These are phyloP conservation scores for Daldinia eschscholtzii DNA, from an alignment of 2,329 filamentous ascomycete species.

Conservation along the genomic window DNA sequence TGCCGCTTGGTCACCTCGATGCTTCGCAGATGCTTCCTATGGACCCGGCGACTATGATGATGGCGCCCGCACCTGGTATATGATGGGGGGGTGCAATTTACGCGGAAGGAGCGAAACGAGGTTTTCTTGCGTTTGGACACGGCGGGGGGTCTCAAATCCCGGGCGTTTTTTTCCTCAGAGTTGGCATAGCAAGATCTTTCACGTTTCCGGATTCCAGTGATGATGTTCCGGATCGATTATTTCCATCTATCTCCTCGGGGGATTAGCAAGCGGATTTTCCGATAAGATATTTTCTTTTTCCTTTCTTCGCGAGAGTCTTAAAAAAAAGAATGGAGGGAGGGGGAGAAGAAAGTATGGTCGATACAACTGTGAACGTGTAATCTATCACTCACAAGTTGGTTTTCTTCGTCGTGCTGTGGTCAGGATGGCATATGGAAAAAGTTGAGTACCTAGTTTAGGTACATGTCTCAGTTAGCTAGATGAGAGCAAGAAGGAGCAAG, in stretches of 20 bases:
- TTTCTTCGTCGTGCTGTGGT: not conserved
- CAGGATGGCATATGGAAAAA: not conserved
- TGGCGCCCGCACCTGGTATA: constrained; percentile 11
- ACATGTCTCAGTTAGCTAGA: not conserved
- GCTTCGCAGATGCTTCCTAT: constrained; percentile 45
- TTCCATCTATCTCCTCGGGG: not conserved
- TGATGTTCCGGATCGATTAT: constrained; percentile 2
- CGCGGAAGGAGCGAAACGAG: not conserved
- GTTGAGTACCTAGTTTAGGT: no score
- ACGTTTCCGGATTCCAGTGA: not conserved
- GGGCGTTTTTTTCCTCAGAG: constrained; percentile 10
- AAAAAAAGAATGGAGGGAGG: not conserved
- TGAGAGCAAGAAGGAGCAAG: not conserved
- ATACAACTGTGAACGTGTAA: not conserved
- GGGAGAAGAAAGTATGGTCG: not conserved
- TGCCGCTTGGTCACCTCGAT: constrained; percentile 43
- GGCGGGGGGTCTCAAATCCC: constrained; percentile 1
- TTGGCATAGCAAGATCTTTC: constrained; percentile 19
- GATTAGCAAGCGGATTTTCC: constrained; percentile 7
- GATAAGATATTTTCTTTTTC: not conserved
- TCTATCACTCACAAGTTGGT: not conserved
- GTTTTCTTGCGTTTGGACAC: constrained; percentile 13
- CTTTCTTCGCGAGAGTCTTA: not conserved
- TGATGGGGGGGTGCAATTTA: not conserved
- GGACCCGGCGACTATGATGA: constrained; percentile 36